phyloP scores from a whole-genome alignment of 176 grass and related monocot species.

The Oropetium thomaeum region DNA sequence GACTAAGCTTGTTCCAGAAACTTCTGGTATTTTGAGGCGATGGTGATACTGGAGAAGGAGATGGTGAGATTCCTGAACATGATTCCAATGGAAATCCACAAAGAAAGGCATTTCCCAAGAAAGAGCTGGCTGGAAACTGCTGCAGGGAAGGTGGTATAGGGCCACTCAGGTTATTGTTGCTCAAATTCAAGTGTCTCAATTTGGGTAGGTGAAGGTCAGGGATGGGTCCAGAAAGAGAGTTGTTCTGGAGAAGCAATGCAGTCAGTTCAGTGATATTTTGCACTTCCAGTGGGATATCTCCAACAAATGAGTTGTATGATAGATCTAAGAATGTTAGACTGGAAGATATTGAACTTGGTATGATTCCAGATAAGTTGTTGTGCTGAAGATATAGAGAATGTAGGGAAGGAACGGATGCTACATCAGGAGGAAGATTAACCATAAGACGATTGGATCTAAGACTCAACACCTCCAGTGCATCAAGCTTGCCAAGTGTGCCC shows the following conservation, averaged over 20 bases:
- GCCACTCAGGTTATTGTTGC: conserved; percentile 90
- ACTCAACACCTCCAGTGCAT: conserved; percentile 80
- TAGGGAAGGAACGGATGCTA: conserved; percentile 77
- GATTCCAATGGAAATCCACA: conserved; percentile 66
- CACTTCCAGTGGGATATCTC: conserved; percentile 62
- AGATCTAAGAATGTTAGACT: conserved; percentile 77
- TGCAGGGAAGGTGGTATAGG: conserved; percentile 71
- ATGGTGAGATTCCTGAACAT: conserved; percentile 57
- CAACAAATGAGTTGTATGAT: conserved; percentile 75
- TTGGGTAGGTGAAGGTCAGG: conserved; percentile 63
- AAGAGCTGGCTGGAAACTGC: conserved; percentile 65
- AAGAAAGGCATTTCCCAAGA: conserved; percentile 78
- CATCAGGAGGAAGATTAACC: conserved; percentile 60
- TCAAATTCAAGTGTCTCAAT: conserved; percentile 73
- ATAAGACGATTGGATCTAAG: conserved; percentile 87
- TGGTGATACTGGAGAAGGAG: conserved; percentile 53
- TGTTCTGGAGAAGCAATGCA: conserved; percentile 81
- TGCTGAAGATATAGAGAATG: conserved; percentile 83
- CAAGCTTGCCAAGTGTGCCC: conserved; percentile 74
- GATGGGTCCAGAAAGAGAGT: conserved; percentile 81
- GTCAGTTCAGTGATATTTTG: conserved; percentile 77
- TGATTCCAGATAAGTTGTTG: conserved; percentile 78
- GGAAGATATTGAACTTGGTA: conserved; percentile 68
- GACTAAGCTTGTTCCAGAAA: conserved; percentile 53
- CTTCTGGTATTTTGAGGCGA: conserved; percentile 24